Evolutionary conservation across 305 asterid genomes (phyloP), one percentile per base, ranked within the genome.

Genomic region (Plantago coronopus): DNA sequence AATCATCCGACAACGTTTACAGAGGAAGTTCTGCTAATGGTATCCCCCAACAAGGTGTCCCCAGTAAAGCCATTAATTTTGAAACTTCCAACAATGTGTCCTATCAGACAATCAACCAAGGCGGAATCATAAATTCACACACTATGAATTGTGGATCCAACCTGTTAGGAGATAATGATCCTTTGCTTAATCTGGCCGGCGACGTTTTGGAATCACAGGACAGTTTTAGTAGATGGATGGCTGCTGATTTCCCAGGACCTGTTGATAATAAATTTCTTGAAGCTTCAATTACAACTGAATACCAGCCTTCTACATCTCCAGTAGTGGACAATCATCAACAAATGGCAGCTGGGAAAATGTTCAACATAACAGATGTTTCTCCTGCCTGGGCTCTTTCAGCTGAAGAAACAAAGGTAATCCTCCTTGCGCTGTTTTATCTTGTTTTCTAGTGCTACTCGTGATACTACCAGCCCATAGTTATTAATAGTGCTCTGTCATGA

Each of bases 371-470:
- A 27, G 96, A 93, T 51, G 67, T 93, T 73, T 87, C 97, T 49
- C 97, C 93, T 72, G 56, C 87, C 65, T 90, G 83, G 82, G 96
- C 89, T 62, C 72, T 77, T 71, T 77, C 99, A 50, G 77, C 74
- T 61, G 97, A 82, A 85, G 91, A 81, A 74, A 85, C 96, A 48
- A 89, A 94, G 97, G 99, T 93, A 64, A 27, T 70, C 63, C 46
- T 59, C 48, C 15, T 22, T 53, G 38, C 22, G 5, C 53, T 66
- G 17, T 48, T 48, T 38, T 59, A 58, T 46, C 55, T 40, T 61
- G 14, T 18, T 53, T 67, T 22, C 48, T 69, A 22, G 59, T 61
- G 38, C 45, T 19, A 38, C 44, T 38, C 15, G 16, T 38, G 16
- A 38, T 38, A 38, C 11, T 38, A 38, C 13, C 44, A 11, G n/a